Base-by-base conservation (phyloP, 1,284 basidiomycete species). In the Hymenochaete sp. region DNA sequence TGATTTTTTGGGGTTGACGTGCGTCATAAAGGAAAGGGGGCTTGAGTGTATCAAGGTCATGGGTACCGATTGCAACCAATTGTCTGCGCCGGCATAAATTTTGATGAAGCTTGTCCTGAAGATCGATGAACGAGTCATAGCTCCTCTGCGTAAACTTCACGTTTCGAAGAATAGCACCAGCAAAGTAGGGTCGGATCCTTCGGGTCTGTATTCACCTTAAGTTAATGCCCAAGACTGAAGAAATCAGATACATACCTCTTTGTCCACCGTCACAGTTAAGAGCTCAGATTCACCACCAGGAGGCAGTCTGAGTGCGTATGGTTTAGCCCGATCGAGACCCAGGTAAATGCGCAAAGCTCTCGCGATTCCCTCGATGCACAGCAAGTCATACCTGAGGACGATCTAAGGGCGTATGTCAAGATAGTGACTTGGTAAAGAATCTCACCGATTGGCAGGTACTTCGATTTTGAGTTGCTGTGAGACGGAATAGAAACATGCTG, bases 41-140 rank as follows among this genome's bases (percentile, higher is more conserved):
- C 55, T 79, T 71, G 50, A 99, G 70, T 1, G 88, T 93, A 64
- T 96, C 92, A 35, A 98, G 67, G 66, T 99, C 96, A 58, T 99
- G 96, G 2, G 96, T 98, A 47, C 96, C 96, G 55, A 99, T 97
- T 14, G 96, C 82, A 29, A 97, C 96, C 33, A 99, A 78, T 57
- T 88, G 89, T 48, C 96, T 73, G 55, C 87, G 73, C 44, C 96
- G 74, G 57, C 90, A 95, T 37, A 99, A 75, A 63, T 99, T 98
- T 59, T 93, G 88, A 62, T 98, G 96, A 36, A 99, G 73, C 67
- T 98, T 98, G 64, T 98, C 96, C 66, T 98, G 96, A 14, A 97
- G 70, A 60, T 98, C 96, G 59, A 99, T 97, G 76, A 98, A 98
- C 52, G 89, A 93, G 31, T 88, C 88, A 62, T 98, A 98, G 43